These are phyloP conservation scores for Forsythia suspensa DNA, from an alignment of 257 asterid species.

Conservation along the genomic window DNA sequence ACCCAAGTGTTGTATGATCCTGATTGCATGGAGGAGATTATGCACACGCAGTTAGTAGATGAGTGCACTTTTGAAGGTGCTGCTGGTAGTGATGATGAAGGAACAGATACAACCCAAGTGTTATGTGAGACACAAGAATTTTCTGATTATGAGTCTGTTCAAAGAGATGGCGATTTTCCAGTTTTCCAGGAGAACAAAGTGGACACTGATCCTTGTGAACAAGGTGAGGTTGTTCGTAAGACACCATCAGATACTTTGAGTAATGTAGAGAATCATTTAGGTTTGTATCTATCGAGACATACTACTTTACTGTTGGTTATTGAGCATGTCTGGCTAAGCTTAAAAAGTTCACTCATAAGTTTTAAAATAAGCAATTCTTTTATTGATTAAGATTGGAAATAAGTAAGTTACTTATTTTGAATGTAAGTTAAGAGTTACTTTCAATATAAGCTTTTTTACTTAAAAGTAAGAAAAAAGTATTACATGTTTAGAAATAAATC, in stretches of 20 bases:
- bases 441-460: background rate
- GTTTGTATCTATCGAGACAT: slow-evolving; percentile 16
- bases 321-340: background rate
- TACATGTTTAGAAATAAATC: background rate
- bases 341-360: background rate
- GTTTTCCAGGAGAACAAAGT: slow-evolving; percentile 24
- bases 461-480: background rate
- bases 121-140: slow-evolving; percentile 49
- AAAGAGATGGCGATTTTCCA: slow-evolving; percentile 22
- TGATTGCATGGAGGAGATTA: slow-evolving; percentile 32
- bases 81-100: slow-evolving; percentile 33
- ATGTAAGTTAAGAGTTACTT: background rate
- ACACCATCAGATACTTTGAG: slow-evolving; percentile 21
- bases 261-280: slow-evolving; percentile 34
- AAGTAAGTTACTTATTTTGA: background rate
- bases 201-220: slow-evolving; percentile 25
- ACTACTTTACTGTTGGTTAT: background rate
- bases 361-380: background rate
- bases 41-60: slow-evolving; percentile 30
- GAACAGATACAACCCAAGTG: slow-evolving; percentile 39
- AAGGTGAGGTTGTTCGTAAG: slow-evolving; percentile 27
- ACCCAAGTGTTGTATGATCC: slow-evolving; percentile 64
- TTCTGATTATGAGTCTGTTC: slow-evolving; percentile 37
- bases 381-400: background rate
- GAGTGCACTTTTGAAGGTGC: slow-evolving; percentile 38